Percentiles rank a stretch among this genome's conserved stretches.
Evolutionary conservation across 202 grass and related monocot genomes (phyloP).

Genomic region (Panicum hallii): DNA sequence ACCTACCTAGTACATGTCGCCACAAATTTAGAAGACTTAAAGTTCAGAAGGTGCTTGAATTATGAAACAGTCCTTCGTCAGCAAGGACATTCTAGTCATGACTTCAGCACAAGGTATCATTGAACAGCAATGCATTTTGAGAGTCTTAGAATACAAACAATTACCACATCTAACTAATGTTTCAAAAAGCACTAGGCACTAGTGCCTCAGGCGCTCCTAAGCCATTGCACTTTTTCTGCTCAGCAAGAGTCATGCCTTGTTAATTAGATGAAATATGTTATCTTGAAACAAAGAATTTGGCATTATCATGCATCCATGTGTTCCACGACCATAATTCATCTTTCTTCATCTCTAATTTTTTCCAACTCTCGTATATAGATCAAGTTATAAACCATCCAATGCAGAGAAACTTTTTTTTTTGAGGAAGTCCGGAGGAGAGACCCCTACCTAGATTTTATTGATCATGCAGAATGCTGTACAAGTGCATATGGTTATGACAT

Average conservation of each 20-base stretch:
- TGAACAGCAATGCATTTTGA: conserved; percentile 7
- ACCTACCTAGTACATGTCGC: conserved; percentile 57
- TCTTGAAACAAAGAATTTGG: neutral
- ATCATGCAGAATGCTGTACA: no score
- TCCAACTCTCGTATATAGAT: neutral
- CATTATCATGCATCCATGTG: neutral
- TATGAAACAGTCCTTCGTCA: neutral
- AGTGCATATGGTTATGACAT: neutral
- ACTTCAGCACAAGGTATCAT: conserved; percentile 5
- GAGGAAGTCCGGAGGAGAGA: no score
- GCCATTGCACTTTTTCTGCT: neutral
- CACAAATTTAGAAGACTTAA: conserved; percentile 5
- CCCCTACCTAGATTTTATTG: no score
- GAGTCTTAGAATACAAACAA: conserved; percentile 10
- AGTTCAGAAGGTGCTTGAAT: conserved; percentile 33
- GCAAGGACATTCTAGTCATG: conserved; percentile 21
- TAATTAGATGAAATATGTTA: neutral
- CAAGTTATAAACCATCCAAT: neutral
- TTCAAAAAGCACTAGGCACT: neutral
- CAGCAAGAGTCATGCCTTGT: neutral
- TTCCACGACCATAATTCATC: neutral
- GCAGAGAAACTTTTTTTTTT: neutral
- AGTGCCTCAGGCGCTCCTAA: neutral
- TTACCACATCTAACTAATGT: conserved; percentile 11
- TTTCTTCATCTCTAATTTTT: neutral